These are phyloP conservation scores for Eucalyptus regnans DNA, from an alignment of 345 rosid species.

Conservation along the genomic window DNA sequence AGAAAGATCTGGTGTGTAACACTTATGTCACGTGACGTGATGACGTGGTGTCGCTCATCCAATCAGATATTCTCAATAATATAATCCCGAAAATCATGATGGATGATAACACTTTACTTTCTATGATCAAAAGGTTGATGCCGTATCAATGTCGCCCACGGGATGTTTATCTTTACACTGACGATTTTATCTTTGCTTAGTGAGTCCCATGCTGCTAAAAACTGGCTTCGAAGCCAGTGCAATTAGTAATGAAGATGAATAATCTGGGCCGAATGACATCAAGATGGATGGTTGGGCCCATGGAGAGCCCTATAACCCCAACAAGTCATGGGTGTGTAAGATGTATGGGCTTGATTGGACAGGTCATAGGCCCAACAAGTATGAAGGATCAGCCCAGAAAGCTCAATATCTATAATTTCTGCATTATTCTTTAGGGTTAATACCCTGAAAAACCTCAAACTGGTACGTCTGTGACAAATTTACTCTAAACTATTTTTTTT, in stretches of 20 bases:
- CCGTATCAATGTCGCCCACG: background rate
- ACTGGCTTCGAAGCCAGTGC: background rate
- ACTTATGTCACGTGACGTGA: background rate
- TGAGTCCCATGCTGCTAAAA: background rate
- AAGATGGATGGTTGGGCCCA: background rate
- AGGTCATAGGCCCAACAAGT: background rate
- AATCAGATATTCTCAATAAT: background rate
- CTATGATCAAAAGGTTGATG: background rate
- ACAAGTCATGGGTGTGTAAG: background rate
- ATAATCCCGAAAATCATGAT: background rate
- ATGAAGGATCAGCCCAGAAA: background rate
- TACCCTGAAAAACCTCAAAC: too few species aligned
- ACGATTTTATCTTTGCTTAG: background rate
- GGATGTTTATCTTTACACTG: background rate
- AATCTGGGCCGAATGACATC: background rate
- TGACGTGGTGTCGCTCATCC: background rate
- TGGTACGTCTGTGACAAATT: too few species aligned
- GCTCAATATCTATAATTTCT: background rate
- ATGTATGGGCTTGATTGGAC: background rate
- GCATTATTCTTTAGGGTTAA: background rate
- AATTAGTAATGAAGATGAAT: background rate
- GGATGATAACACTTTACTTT: background rate
- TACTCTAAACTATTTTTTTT: too few species aligned
- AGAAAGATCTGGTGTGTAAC: accelerated
- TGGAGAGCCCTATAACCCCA: background rate